Evolutionary conservation across 2,329 filamentous ascomycete species (phyloP).

Genomic region (Podosphaera aphanis): DNA sequence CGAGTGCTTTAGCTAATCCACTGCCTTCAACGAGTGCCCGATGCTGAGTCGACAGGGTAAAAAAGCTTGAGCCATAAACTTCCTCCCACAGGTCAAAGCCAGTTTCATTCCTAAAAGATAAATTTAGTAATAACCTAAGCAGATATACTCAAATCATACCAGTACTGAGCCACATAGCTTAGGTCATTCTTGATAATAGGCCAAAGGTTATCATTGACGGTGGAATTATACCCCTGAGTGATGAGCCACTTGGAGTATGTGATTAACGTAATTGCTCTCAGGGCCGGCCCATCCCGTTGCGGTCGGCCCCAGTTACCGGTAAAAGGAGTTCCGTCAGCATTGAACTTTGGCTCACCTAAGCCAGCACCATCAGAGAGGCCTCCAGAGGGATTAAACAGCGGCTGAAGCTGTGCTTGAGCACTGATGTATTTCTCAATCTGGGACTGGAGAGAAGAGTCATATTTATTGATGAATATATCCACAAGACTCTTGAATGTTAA

Average conservation of each 20-base stretch:
- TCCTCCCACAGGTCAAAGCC: constrained; percentile 71
- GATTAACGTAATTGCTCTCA: constrained; percentile 51
- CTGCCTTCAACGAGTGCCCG: constrained; percentile 45
- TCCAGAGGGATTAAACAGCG: constrained; percentile 30
- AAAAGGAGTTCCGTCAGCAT: constrained; percentile 38
- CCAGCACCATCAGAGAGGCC: constrained; percentile 21
- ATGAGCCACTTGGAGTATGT: constrained; percentile 51
- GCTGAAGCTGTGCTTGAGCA: constrained; percentile 35
- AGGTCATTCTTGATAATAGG: constrained; percentile 57
- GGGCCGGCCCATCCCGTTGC: constrained; percentile 56
- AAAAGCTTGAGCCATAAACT: constrained; percentile 53
- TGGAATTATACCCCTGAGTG: constrained; percentile 28
- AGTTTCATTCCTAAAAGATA: constrained; percentile 20
- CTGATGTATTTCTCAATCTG: constrained; percentile 44
- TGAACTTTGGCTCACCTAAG: constrained; percentile 52
- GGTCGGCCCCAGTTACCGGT: constrained; percentile 51
- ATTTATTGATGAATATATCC: constrained; percentile 37
- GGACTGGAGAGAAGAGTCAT: constrained; percentile 22
- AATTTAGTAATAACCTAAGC: background rate
- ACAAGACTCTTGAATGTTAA: constrained; percentile 45
- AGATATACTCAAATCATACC: constrained; percentile 17
- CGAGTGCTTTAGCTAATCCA: constrained; percentile 38
- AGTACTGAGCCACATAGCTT: constrained; percentile 50
- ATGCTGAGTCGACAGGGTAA: constrained; percentile 48
- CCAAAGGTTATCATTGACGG: constrained; percentile 33